Base-by-base conservation (phyloP, 2,329 filamentous ascomycete genomes). In the Pseudohalonectria lignicola region DNA sequence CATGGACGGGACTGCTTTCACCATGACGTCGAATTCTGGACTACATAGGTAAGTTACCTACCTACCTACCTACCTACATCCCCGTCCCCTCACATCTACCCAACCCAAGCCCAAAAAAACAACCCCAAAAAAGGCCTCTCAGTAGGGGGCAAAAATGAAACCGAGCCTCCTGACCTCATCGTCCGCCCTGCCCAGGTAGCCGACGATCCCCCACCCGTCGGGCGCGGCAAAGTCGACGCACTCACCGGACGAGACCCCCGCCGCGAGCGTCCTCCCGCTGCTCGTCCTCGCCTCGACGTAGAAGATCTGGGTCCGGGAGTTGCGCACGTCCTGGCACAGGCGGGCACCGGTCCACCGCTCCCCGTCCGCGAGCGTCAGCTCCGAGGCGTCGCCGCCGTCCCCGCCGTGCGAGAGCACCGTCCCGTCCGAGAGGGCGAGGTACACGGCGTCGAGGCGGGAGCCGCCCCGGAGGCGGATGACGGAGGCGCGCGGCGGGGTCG, bases 271-370 rank as follows among this genome's bases (percentile, higher is more conserved):
- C 17, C 62, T 59, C 2, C 70, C 71, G 1, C 54, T 39, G 45
- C 63, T 72, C 2, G 71, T 76, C 1, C 59, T 67, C n/a, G 71
- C 67, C 40, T 61, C 46, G 42, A 74, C 63, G 49, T 69, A 77
- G 49, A 79, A 75, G 47, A 66, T 66, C 23, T 73, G 64, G n/a
- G 67, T 71, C 12, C 57, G 47, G 17, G 47, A 48, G 41, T 60
- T 53, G 46, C 66, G 61, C 48, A 66, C 49, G 12, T 62, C 73
- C 45, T 66, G 59, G 53, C 73, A 78, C 11, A 77, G 52, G 37
- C 57, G 54, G 1, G 68, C 69, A 19, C 51, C 47, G 1, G 58
- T 62, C 63, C 73, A 69, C 47, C 54, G 63, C 51, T 79, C 74
- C 13, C 55, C 54, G 2, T 47, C 43, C 2, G 36, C 62, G n/a